These are phyloP conservation scores for Aspergillus sparsus DNA, from an alignment of 495 filamentous ascomycete species.

Conservation along the genomic window DNA sequence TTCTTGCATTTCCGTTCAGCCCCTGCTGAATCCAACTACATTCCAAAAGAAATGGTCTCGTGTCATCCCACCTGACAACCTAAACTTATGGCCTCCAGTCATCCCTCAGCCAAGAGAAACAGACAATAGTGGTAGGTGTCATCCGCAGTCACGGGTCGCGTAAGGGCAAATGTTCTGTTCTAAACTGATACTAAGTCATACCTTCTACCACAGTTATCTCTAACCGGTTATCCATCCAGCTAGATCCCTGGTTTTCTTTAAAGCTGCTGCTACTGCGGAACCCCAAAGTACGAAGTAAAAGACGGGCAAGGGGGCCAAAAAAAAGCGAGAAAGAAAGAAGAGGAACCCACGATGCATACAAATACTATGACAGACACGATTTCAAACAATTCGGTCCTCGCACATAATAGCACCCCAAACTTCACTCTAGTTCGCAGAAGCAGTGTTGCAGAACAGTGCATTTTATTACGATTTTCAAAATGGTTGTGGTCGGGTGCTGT, in stretches of 20 bases:
- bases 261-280: too few species aligned
- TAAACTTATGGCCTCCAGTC: neutral
- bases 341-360: neutral
- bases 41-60: constrained; percentile 2
- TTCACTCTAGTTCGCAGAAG: constrained; percentile 9
- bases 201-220: too few species aligned
- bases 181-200: too few species aligned
- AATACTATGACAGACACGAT: constrained; percentile 3
- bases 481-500: constrained; percentile 25
- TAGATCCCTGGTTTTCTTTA: too few species aligned
- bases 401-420: constrained; percentile 1
- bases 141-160: too few species aligned
- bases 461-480: constrained; percentile 20
- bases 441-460: constrained; percentile 1
- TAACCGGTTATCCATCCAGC: too few species aligned
- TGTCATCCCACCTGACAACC: neutral
- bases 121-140: neutral
- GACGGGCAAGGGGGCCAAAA: too few species aligned
- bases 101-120: neutral
- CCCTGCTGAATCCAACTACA: too few species aligned
- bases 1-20: too few species aligned
- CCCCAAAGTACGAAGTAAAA: too few species aligned
- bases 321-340: neutral
- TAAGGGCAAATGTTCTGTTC: too few species aligned
- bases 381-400: neutral